Percentiles rank a stretch among this genome's conserved stretches.
Evolutionary conservation across 2,329 filamentous ascomycete genomes (phyloP).

Genomic region (Epichloe elymi): DNA sequence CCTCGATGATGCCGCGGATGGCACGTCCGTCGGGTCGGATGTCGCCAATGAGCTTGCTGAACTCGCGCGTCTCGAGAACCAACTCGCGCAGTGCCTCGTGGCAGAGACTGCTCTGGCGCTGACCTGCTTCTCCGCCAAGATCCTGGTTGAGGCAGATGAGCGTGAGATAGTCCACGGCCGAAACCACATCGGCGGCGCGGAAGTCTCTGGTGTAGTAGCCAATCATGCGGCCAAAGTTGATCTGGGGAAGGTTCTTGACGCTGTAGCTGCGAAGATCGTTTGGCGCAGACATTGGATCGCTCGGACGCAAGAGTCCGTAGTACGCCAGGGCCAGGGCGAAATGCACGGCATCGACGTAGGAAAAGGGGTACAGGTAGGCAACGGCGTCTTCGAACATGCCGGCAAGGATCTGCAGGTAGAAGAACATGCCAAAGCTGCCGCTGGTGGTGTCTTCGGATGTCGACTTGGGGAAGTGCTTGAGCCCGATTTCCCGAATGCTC

Average conservation of each 20-base stretch:
- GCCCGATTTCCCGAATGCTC: conserved; percentile 77
- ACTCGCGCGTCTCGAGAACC: conserved; percentile 92
- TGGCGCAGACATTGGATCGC: conserved; percentile 62
- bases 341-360: conserved; percentile 87
- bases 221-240: conserved; percentile 89
- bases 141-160: conserved; percentile 88
- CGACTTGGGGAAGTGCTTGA: conserved; percentile 76
- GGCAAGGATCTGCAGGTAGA: conserved; percentile 79
- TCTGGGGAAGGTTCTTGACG: conserved; percentile 59
- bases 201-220: conserved; percentile 96
- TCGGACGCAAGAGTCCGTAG: conserved; percentile 79
- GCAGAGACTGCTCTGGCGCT: conserved; percentile 68
- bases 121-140: conserved; percentile 58
- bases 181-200: conserved; percentile 75
- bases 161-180: conserved; percentile 84
- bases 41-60: conserved; percentile 85
- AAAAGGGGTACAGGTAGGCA: conserved; percentile 80
- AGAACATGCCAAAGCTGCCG: conserved; percentile 77
- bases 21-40: conserved; percentile 75
- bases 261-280: conserved; percentile 57
- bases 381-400: conserved; percentile 93
- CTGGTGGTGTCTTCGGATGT: conserved; percentile 60
- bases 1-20: conserved; percentile 76
- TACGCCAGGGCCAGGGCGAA: conserved; percentile 82
- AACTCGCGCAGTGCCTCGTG: conserved; percentile 89